phyloP scores from a whole-genome alignment of 2,329 filamentous ascomycete genomes.

The Aspergillus sp. region DNA sequence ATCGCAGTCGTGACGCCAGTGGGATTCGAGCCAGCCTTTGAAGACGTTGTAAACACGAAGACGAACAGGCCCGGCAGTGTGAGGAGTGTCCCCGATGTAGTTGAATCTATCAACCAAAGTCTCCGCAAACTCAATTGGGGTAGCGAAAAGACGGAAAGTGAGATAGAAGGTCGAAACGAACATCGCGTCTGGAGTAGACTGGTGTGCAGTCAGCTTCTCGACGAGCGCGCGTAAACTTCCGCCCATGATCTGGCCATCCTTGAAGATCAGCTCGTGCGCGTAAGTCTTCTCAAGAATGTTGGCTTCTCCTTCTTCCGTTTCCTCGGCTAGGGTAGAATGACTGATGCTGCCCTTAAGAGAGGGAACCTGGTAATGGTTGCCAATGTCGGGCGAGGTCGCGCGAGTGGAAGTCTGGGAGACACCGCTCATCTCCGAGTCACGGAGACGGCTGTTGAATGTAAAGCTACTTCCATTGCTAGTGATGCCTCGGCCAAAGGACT shows the following conservation, averaged over 20 bases:
- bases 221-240: constrained; percentile 87
- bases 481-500: constrained; percentile 63
- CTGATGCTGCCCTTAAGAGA: constrained; percentile 71
- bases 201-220: constrained; percentile 90
- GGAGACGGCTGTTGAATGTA: constrained; percentile 70
- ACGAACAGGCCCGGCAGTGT: constrained; percentile 76
- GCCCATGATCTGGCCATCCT: constrained; percentile 91
- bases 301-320: constrained; percentile 76
- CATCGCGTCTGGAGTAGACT: constrained; percentile 85
- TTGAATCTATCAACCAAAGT: constrained; percentile 89
- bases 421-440: constrained; percentile 78
- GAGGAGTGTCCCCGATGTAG: constrained; percentile 77
- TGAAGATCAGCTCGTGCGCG: constrained; percentile 90
- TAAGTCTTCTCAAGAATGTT: constrained; percentile 89
- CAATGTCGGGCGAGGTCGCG: constrained; percentile 80
- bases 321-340: constrained; percentile 67
- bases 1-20: constrained; percentile 86
- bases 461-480: constrained; percentile 77
- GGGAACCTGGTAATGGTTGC: constrained; percentile 56
- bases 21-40: constrained; percentile 95
- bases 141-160: constrained; percentile 91
- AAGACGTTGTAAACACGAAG: constrained; percentile 93
- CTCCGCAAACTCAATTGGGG: constrained; percentile 74
- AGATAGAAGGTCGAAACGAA: constrained; percentile 96
- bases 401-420: constrained; percentile 81